Evolutionary conservation across 2,329 filamentous ascomycete species (phyloP).

Genomic region (Claviceps arundinis): DNA sequence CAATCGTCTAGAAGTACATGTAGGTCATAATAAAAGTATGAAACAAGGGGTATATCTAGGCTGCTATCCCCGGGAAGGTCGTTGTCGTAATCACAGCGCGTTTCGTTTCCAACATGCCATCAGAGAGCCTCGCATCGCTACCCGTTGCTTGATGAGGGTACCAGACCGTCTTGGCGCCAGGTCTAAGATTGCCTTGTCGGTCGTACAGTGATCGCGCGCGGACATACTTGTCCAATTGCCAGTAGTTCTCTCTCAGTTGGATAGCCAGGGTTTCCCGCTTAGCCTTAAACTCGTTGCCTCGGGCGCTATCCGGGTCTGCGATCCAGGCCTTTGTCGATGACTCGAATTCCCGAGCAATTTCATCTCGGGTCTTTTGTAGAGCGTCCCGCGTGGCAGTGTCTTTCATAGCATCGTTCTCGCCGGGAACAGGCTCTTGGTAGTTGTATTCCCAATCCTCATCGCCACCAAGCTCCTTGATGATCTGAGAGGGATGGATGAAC

Average conservation of each 20-base stretch:
- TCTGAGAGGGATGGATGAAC: constrained; percentile 49
- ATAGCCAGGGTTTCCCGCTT: constrained; percentile 36
- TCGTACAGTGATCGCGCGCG: constrained; percentile 51
- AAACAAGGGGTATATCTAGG: background rate
- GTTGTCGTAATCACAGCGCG: background rate
- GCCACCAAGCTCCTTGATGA: constrained; percentile 45
- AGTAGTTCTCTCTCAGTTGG: constrained; percentile 48
- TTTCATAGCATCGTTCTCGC: constrained; percentile 46
- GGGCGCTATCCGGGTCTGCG: constrained; percentile 14
- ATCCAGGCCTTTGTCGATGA: constrained; percentile 47
- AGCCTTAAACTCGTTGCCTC: constrained; percentile 9
- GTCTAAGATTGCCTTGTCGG: constrained; percentile 19
- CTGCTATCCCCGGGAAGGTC: background rate
- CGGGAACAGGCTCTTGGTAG: constrained; percentile 45
- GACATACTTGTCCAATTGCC: constrained; percentile 56
- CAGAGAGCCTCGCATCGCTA: background rate
- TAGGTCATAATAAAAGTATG: too few species aligned
- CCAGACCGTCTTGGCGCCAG: constrained; percentile 3
- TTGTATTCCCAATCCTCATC: constrained; percentile 52
- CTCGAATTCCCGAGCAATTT: constrained; percentile 44
- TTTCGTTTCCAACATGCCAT: background rate
- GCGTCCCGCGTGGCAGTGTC: constrained; percentile 27
- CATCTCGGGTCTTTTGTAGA: constrained; percentile 36
- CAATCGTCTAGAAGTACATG: background rate
- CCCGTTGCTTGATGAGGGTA: background rate